These are phyloP conservation scores for Alternaria ventricosa DNA, from an alignment of 2,329 filamentous ascomycete genomes.

Conservation along the genomic window DNA sequence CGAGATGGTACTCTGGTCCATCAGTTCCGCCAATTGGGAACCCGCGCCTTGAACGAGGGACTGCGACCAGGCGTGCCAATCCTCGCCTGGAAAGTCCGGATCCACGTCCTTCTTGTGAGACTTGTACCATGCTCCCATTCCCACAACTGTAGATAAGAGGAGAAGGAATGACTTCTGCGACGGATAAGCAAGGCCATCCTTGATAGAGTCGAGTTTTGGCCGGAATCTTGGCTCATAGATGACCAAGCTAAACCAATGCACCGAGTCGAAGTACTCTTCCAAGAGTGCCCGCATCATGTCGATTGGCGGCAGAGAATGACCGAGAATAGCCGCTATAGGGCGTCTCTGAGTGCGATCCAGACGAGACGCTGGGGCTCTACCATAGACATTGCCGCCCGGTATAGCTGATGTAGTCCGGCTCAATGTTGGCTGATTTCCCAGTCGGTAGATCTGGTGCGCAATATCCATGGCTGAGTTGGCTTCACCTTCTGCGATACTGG, in stretches of 20 bases:
- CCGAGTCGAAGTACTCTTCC: slow-evolving; percentile 51
- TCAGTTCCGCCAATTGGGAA: slow-evolving; percentile 47
- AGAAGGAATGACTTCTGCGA: slow-evolving; percentile 48
- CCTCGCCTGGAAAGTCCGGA: slow-evolving; percentile 6
- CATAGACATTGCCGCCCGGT: background rate
- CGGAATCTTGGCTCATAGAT: slow-evolving; percentile 53
- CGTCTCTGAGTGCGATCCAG: slow-evolving; percentile 22
- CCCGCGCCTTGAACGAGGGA: slow-evolving; percentile 39
- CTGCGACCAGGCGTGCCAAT: slow-evolving; percentile 22
- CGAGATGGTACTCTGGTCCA: slow-evolving; percentile 50
- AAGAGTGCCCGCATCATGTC: slow-evolving; percentile 42
- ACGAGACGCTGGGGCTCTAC: background rate
- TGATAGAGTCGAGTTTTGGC: slow-evolving; percentile 37
- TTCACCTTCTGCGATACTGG: slow-evolving; percentile 17
- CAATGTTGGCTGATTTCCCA: slow-evolving; percentile 25
- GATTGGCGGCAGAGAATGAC: slow-evolving; percentile 34
- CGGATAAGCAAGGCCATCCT: slow-evolving; percentile 38
- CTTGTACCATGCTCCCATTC: slow-evolving; percentile 50
- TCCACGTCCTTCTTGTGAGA: slow-evolving; percentile 26
- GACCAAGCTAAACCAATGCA: slow-evolving; percentile 56
- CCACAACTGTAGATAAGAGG: slow-evolving; percentile 48
- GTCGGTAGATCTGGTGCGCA: slow-evolving; percentile 20
- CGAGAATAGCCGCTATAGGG: slow-evolving; percentile 21
- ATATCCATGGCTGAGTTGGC: slow-evolving; percentile 48
- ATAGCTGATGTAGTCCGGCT: slow-evolving; percentile 44